Conservation (phyloP, 108 stramenopile genomes). For the Aurantiochytrium sp. region DNA sequence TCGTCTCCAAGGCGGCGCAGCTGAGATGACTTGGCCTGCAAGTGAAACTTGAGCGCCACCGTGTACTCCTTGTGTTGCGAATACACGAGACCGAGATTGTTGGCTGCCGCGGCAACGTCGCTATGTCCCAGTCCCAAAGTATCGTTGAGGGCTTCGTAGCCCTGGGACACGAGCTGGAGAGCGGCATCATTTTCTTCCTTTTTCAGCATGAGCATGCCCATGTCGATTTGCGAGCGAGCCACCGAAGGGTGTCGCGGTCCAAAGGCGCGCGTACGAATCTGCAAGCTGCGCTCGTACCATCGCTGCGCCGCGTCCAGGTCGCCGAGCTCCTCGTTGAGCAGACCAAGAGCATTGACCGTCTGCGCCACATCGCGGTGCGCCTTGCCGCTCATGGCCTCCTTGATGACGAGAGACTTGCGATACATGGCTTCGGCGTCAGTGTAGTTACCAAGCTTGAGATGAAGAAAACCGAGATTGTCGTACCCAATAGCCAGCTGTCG, state of each 20-base stretch:
- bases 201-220: background rate
- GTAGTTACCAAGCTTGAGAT: background rate
- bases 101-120: background rate
- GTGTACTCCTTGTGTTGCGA: background rate
- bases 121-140: background rate
- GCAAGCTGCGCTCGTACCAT: background rate
- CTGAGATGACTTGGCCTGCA: background rate
- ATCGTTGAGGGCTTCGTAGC: background rate
- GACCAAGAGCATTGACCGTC: background rate
- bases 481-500: background rate
- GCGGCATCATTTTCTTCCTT: background rate
- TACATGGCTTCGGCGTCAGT: background rate
- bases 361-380: background rate
- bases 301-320: background rate
- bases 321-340: background rate
- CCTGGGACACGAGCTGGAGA: background rate
- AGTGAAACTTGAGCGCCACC: background rate
- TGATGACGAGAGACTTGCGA: background rate
- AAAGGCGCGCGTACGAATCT: background rate
- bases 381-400: background rate
- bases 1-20: background rate
- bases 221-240: slow-evolving; percentile 4
- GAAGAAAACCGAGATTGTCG: background rate
- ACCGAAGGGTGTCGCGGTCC: background rate
- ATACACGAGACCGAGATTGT: background rate